phyloP scores from a whole-genome alignment of 129 eudicot genomes.

The Pittosporum tobira region DNA sequence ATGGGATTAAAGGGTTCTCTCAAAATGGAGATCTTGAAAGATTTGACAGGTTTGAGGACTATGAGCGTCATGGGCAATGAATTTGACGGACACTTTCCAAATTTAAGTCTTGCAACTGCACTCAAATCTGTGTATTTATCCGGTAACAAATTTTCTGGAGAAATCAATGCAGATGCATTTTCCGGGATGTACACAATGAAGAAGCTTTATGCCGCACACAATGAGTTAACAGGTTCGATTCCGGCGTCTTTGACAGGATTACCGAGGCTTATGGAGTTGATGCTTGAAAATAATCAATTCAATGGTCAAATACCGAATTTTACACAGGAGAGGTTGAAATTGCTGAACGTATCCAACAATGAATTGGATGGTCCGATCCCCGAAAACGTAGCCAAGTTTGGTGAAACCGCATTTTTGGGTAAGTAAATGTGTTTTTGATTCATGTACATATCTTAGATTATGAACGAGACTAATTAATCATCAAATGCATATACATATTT shows the following conservation, averaged over 20 bases:
- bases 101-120: constrained; percentile 22
- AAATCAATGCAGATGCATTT: constrained; percentile 35
- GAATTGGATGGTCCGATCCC: constrained; percentile 59
- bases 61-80: constrained; percentile 47
- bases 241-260: constrained; percentile 40
- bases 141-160: constrained; percentile 46
- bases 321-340: constrained; percentile 11
- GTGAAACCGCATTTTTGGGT: constrained; percentile 43
- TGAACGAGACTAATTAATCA: too few relatives aligned
- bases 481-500: too few relatives aligned
- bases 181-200: constrained; percentile 39
- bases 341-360: constrained; percentile 52
- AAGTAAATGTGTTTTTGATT: neutral
- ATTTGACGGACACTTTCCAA: constrained; percentile 51
- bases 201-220: constrained; percentile 47
- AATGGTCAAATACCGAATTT: constrained; percentile 53
- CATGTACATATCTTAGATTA: neutral
- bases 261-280: constrained; percentile 48
- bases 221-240: constrained; percentile 39
- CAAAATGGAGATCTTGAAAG: constrained; percentile 30
- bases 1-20: constrained; percentile 46
- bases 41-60: constrained; percentile 32
- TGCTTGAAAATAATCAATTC: constrained; percentile 47
- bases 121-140: constrained; percentile 39
- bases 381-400: constrained; percentile 20